Evolutionary conservation across 2,329 filamentous ascomycete genomes (phyloP), one percentile per base, ranked within the genome.

Genomic region (Fusarium sp.): DNA sequence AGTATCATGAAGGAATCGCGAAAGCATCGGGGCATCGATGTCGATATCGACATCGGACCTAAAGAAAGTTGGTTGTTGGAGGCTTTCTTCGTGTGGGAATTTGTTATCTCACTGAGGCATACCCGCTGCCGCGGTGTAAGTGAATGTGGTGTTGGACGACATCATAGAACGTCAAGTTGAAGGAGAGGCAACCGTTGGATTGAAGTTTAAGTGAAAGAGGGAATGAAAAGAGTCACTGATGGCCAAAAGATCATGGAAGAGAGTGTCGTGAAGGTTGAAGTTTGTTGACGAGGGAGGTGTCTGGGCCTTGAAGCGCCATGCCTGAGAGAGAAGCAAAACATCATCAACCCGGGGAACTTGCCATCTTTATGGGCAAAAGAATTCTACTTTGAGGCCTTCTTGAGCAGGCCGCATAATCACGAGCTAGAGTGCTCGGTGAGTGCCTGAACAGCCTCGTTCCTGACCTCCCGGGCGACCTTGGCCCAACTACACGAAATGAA

Each of bases 1-100:
- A 67, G 54, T 70, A 32, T 72, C 70, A 7, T 72, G 48, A 11
- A 72, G 61, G 41, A 67, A 70, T 6, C 25, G 64, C 2, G 23
- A 27, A 14, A 72, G 60, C 59, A 70, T 67, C 13, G 35, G 34
- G 16, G 9, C 11, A n/a, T 54, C n/a, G 9, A n/a, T 1, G 6
- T 52, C 13, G 13, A 16, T 1, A 9, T 52, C 13, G 30, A 32
- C 30, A 32, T 32, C 30, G n/a, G 11, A 11, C 4, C 57, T 59
- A 39, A 32, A 9, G 7, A 6, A 7, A 3, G 8, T 20, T 41
- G 8, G 9, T 5, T 20, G 9, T 41, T 27, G n/a, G 37, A 6
- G 5, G 8, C 4, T 14, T 39, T 14, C 6, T 25, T 30, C 9
- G 9, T 7, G 16, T 6, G 5, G 16, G 27, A 6, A 23, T 2